Percentiles rank a stretch among this genome's conserved stretches.
These are phyloP conservation scores for Cercospora zeae-maydis DNA, from an alignment of 2,329 filamentous ascomycete genomes.

Conservation along the genomic window DNA sequence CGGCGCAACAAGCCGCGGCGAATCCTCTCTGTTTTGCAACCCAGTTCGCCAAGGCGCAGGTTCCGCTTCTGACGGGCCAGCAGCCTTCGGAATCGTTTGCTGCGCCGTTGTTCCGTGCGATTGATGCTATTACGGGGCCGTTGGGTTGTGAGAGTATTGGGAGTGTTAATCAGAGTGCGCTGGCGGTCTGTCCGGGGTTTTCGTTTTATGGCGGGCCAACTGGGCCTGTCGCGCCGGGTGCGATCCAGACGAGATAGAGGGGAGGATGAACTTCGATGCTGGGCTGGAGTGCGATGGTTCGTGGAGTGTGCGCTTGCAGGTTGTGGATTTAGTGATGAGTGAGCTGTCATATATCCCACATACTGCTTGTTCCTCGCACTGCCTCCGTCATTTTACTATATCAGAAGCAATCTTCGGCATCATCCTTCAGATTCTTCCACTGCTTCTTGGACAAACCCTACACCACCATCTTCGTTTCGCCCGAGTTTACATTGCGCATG, in stretches of 20 bases:
- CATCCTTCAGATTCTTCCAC: no score
- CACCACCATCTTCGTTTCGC: not conserved
- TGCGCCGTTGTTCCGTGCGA: constrained; percentile 14
- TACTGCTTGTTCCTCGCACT: not conserved
- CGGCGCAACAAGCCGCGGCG: constrained; percentile 30
- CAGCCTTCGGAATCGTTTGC: not conserved
- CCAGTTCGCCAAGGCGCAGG: constrained; percentile 25
- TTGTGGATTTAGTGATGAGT: not conserved
- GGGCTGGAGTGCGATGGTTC: not conserved
- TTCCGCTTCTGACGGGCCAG: constrained; percentile 25
- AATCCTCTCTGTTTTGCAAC: constrained; percentile 32
- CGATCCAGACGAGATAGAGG: constrained; percentile 24
- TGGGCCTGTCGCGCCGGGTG: constrained; percentile 29
- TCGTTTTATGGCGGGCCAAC: constrained; percentile 32
- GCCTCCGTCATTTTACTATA: no score
- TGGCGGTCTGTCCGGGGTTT: constrained; percentile 31
- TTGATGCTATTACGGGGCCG: constrained; percentile 14
- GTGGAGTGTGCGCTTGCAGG: not conserved
- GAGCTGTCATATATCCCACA: not conserved
- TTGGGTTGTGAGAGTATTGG: constrained; percentile 28
- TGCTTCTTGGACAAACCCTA: no score
- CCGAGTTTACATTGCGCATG: not conserved
- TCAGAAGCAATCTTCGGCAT: no score
- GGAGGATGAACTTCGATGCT: not conserved
- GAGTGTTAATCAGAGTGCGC: constrained; percentile 27